A percentile compares a stretch with the other conserved stretches of the same genome.
These are phyloP conservation scores for Aaosphaeria pasadenensis DNA, from an alignment of 2,329 filamentous ascomycete species.

Conservation along the genomic window DNA sequence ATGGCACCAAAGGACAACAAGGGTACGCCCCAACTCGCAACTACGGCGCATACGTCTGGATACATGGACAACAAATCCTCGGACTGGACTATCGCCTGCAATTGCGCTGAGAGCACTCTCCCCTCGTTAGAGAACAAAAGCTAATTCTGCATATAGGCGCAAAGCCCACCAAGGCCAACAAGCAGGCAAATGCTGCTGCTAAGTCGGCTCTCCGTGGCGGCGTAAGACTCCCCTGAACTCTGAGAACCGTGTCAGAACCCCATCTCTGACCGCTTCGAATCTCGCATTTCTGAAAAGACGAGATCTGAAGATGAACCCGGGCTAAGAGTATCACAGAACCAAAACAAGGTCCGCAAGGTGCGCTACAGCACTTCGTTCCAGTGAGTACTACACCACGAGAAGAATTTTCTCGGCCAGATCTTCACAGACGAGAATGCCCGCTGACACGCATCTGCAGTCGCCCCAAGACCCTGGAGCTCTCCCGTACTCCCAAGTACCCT, in stretches of 20 bases:
- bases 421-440: too few relatives aligned
- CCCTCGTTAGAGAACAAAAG: constrained; percentile 15
- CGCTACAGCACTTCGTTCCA: constrained; percentile 92
- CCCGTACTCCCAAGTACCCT: constrained; percentile 90
- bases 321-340: constrained; percentile 48
- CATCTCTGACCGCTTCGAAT: constrained; percentile 44
- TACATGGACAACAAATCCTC: background rate
- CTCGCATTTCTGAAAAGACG: too few relatives aligned
- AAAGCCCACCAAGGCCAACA: constrained; percentile 67
- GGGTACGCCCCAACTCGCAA: constrained; percentile 23
- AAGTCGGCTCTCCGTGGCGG: constrained; percentile 89
- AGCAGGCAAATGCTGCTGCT: constrained; percentile 85
- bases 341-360: constrained; percentile 90
- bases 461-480: constrained; percentile 92
- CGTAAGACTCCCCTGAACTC: constrained; percentile 59
- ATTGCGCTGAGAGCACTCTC: background rate
- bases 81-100: too few relatives aligned
- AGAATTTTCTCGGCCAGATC: too few relatives aligned
- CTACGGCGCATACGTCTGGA: background rate
- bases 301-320: too few relatives aligned
- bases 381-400: too few relatives aligned
- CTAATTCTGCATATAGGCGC: constrained; percentile 38
- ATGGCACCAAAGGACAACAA: constrained; percentile 39
- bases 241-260: constrained; percentile 49
- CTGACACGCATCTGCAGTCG: constrained; percentile 42